Percentiles rank a stretch among this genome's conserved stretches.
Conservation (phyloP, 345 rosid species). For the Mallotus nudiflorus region DNA sequence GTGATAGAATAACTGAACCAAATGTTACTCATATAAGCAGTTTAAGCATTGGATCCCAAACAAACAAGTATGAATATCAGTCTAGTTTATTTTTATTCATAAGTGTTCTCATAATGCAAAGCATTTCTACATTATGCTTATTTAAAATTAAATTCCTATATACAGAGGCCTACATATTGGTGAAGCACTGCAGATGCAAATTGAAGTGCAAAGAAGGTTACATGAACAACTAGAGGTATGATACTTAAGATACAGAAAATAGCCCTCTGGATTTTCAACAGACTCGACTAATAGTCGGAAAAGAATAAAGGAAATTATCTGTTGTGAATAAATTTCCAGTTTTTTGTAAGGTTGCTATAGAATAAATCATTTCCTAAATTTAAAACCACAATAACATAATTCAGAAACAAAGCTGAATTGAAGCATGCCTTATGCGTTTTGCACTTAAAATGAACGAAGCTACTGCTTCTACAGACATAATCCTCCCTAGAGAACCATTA, state of each 20-base stretch:
- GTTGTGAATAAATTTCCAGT: no score
- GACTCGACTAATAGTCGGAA: no score
- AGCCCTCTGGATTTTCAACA: no score
- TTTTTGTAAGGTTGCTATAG: no score
- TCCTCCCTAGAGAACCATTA: neutral
- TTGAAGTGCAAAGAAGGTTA: conserved; percentile 38
- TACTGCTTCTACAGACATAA: neutral
- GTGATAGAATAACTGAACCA: conserved; percentile 58
- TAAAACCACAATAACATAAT: no score
- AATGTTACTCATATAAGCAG: conserved; percentile 53
- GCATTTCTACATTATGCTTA: neutral
- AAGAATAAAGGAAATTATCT: no score
- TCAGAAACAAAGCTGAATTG: no score
- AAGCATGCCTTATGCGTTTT: no score
- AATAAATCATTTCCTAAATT: no score
- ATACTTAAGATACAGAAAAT: neutral
- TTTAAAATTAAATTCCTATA: conserved; percentile 18
- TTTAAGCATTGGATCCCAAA: conserved; percentile 57
- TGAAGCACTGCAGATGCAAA: conserved; percentile 41
- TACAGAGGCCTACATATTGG: conserved; percentile 22
- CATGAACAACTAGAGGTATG: conserved; percentile 38
- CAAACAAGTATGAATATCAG: conserved; percentile 59
- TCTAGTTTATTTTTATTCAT: neutral
- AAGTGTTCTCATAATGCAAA: neutral
- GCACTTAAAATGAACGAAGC: no score